A percentile compares a stretch with the other conserved stretches of the same genome.
These are phyloP conservation scores for Botryosphaeria dothidea DNA, from an alignment of 2,329 filamentous ascomycete species.

Conservation along the genomic window DNA sequence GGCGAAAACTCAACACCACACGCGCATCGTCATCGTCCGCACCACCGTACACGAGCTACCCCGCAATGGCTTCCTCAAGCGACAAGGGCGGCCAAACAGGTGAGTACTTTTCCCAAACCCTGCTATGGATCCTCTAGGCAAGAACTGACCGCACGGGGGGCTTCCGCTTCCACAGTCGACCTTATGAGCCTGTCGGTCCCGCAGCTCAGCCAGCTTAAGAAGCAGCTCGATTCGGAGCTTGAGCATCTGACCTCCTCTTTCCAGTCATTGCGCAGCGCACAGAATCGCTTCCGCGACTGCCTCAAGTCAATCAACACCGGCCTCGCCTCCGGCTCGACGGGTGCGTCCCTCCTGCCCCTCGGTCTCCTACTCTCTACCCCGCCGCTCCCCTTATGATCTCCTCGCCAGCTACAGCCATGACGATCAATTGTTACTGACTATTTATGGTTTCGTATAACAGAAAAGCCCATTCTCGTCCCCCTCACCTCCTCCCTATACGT, in stretches of 20 bases:
- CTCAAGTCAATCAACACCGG: conserved; percentile 71
- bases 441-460: conserved; percentile 29
- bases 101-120: not conserved
- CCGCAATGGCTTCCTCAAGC: conserved; percentile 17
- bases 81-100: conserved; percentile 14
- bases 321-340: conserved; percentile 41
- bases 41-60: not conserved
- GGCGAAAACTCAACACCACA: conserved; percentile 18
- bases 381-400: not conserved
- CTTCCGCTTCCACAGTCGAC: conserved; percentile 48
- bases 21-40: conserved; percentile 9
- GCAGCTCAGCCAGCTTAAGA: conserved; percentile 89
- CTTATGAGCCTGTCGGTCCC: conserved; percentile 77
- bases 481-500: conserved; percentile 95
- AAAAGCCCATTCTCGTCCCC: conserved; percentile 78
- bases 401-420: conserved; percentile 29
- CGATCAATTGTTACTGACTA: conserved; percentile 26
- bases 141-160: not conserved
- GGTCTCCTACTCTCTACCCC: not conserved
- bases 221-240: conserved; percentile 93
- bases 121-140: not conserved
- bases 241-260: conserved; percentile 92
- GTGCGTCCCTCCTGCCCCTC: conserved; percentile 1
- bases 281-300: conserved; percentile 90
- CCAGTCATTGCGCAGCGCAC: conserved; percentile 83